Percentiles rank a stretch among this genome's conserved stretches.
Evolutionary conservation across 805 yeast genomes (phyloP).

Genomic region (Lipomyces spencermartinsiae): DNA sequence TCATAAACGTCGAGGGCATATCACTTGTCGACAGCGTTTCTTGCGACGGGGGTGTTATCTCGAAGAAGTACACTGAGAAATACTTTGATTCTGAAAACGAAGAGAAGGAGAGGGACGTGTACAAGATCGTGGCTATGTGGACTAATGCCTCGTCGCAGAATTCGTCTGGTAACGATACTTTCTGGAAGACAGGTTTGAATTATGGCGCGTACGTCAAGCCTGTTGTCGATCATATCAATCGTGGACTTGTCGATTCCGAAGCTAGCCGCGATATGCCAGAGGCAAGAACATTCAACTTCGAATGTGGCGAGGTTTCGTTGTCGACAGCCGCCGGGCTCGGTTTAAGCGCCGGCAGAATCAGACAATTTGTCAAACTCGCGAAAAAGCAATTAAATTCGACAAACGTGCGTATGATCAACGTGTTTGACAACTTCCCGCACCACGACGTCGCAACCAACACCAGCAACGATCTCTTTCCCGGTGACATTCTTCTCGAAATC

Average conservation of each 20-base stretch:
- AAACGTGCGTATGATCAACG: constrained; percentile 17
- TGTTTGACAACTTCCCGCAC: constrained; percentile 33
- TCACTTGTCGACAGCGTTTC: constrained; percentile 27
- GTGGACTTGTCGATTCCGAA: neutral
- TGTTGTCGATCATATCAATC: constrained; percentile 15
- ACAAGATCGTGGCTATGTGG: constrained; percentile 32
- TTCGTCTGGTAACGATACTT: constrained; percentile 26
- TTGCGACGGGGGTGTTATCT: constrained; percentile 35
- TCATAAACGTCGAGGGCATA: constrained; percentile 32
- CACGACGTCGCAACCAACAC: constrained; percentile 12
- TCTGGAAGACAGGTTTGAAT: constrained; percentile 33
- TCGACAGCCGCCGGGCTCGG: constrained; percentile 32
- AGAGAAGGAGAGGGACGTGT: constrained; percentile 10
- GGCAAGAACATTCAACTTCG: constrained; percentile 33
- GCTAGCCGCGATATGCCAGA: neutral
- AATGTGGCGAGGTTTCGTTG: constrained; percentile 24
- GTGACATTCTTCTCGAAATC: constrained; percentile 34
- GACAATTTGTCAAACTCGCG: constrained; percentile 21
- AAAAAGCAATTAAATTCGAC: constrained; percentile 23
- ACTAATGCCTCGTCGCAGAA: constrained; percentile 32
- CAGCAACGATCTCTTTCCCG: constrained; percentile 23
- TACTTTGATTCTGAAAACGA: constrained; percentile 2
- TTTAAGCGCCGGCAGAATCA: constrained; percentile 19
- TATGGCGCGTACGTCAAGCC: constrained; percentile 33
- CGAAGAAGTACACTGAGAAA: constrained; percentile 2